A percentile compares a stretch with the other conserved stretches of the same genome.
Evolutionary conservation across 345 rosid species (phyloP).

Genomic region (Noccaea caerulescens): DNA sequence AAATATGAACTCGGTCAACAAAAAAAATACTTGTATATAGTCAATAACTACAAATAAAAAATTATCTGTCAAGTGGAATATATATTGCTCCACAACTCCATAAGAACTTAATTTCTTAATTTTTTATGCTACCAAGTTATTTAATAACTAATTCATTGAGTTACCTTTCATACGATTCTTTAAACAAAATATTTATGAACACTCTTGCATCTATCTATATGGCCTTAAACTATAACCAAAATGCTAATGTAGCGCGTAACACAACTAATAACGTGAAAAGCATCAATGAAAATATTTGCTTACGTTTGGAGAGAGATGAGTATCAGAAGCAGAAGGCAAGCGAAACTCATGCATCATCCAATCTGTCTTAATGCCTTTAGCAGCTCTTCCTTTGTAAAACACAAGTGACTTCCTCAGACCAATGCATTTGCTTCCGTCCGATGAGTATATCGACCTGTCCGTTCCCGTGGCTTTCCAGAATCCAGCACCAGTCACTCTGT

Average conservation of each 20-base stretch:
- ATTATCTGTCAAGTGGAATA: not conserved
- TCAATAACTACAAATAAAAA: not conserved
- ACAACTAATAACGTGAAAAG: not conserved
- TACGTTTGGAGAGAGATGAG: slow-evolving; percentile 61
- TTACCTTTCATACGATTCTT: not conserved
- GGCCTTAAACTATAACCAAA: not conserved
- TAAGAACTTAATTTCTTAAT: not conserved
- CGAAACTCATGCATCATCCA: slow-evolving; percentile 98
- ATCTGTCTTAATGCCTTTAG: slow-evolving; percentile 82
- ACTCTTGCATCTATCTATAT: not conserved
- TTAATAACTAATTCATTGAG: not conserved
- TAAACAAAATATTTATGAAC: not conserved
- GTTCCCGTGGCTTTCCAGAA: slow-evolving; percentile 96
- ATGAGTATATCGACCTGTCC: slow-evolving; percentile 77
- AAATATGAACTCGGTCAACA: not conserved
- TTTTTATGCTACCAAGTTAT: not conserved
- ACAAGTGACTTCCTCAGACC: slow-evolving; percentile 88
- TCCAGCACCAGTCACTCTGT: slow-evolving; percentile 79
- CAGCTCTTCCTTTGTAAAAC: slow-evolving; percentile 83
- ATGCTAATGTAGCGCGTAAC: not conserved
- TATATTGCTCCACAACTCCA: not conserved
- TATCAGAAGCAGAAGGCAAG: slow-evolving; percentile 61
- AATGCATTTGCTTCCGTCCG: slow-evolving; percentile 69
- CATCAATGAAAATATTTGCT: slow-evolving; percentile 16
- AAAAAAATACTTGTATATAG: not conserved